Evolutionary conservation across 2,329 filamentous ascomycete species (phyloP), one percentile per base, ranked within the genome.

Genomic region (Rutstroemia sp.): DNA sequence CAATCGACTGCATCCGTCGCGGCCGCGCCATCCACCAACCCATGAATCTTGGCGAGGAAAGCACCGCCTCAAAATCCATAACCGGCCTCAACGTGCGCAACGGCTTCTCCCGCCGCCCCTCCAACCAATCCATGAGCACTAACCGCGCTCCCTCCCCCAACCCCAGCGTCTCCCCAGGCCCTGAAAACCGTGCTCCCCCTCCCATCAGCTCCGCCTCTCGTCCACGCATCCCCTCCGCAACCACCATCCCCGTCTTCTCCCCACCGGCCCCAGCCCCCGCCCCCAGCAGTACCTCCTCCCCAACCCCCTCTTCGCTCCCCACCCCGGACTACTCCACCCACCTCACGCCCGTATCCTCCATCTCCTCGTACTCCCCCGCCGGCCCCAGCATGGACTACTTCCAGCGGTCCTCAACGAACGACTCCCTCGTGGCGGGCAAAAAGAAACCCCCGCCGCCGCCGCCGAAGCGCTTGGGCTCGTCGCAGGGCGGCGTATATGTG

Each of bases 391-490:
- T 52, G 21, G 66, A 69, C 49, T 67, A 70, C 67, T 50, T 73
- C 66, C 67, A 66, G 55, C 61, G 62, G 2, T 70, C 70, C 27
- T 58, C 56, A 4, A 60, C 48, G n/a, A 42, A 52, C 19, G 49
- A 52, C 39, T 52, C 74, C 23, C 34, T 39, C 10, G 53, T 44
- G 3, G 37, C 44, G 5, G 53, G 73, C 14, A 92, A 92, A 75
- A 88, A 87, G 71, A 85, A 84, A 1, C 87, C 88, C 0, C 88
- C 88, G 0, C 88, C 89, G 0, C 86, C 87, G 9, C 77, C 80
- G 18, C 77, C 80, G 2, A 86, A 87, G 71, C 77, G 80, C 56
- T 71, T 74, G 12, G 72, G 78, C 1, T 76, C 75, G 8, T 60
- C 38, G 73, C 74, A 56, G 75, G 77, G 62, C 71, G 73, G 14